Percentiles rank a stretch among this genome's conserved stretches.
phyloP scores from a whole-genome alignment of 164 flowering plant genomes.

The Cinnamomum chago region DNA sequence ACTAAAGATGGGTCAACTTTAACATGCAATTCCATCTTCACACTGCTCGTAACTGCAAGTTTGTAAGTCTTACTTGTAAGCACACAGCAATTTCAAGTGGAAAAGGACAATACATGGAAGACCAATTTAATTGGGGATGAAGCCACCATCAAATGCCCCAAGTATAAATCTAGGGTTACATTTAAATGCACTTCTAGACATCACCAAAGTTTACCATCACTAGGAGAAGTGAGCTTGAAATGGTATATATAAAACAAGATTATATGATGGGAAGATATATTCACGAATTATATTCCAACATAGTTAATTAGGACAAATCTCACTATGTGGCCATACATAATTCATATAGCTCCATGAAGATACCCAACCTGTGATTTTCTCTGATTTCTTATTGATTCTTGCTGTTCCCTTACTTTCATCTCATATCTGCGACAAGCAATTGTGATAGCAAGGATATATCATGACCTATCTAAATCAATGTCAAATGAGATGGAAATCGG shows the following conservation, averaged over 20 bases:
- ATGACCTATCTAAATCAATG: not conserved
- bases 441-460: constrained; percentile 7
- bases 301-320: not conserved
- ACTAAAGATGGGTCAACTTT: too few relatives aligned
- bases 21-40: too few relatives aligned
- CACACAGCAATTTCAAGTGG: too few relatives aligned
- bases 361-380: constrained; percentile 71
- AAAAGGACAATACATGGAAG: too few relatives aligned
- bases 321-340: not conserved
- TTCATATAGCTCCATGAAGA: constrained; percentile 5
- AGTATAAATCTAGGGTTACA: not conserved
- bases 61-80: too few relatives aligned
- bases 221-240: not conserved
- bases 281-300: not conserved
- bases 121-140: not conserved
- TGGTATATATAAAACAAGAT: not conserved
- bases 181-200: not conserved
- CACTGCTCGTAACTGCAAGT: too few relatives aligned
- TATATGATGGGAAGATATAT: not conserved
- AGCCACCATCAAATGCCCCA: not conserved
- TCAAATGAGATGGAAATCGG: not conserved
- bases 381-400: constrained; percentile 66
- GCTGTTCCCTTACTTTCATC: constrained; percentile 89
- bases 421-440: constrained; percentile 61
- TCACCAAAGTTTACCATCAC: not conserved